Conservation (phyloP, 2,329 filamentous ascomycete species). For the Fusarium verticillioides region DNA sequence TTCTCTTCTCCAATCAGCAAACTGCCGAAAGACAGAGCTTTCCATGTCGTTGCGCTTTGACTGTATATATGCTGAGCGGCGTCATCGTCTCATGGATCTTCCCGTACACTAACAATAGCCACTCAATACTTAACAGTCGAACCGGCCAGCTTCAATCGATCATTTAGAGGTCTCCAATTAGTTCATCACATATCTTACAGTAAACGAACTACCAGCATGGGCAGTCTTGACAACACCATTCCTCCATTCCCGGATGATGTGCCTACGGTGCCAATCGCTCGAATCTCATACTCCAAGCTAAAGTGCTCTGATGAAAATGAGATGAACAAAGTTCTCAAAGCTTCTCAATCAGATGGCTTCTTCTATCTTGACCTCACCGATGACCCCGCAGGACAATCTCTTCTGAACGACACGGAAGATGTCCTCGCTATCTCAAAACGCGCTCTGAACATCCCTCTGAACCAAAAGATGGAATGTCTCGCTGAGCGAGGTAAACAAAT, state of each 20-base stretch:
- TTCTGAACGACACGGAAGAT: not conserved
- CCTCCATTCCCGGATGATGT: not conserved
- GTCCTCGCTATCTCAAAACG: not conserved
- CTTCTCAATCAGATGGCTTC: not conserved
- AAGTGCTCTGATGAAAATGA: not conserved
- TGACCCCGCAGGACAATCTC: accelerated
- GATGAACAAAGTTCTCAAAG: not conserved
- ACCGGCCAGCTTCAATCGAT: not conserved
- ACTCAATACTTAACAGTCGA: not conserved
- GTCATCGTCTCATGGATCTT: not conserved
- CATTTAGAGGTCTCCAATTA: too few relatives aligned
- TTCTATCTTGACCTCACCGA: not conserved
- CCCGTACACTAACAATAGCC: not conserved
- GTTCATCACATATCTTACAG: not conserved
- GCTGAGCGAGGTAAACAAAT: not conserved
- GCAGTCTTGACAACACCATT: not conserved
- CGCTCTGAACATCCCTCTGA: not conserved
- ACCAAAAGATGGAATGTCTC: not conserved
- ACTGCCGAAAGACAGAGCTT: not conserved
- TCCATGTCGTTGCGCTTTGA: not conserved
- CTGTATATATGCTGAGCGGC: accelerated
- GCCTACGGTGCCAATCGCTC: not conserved
- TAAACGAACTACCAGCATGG: accelerated
- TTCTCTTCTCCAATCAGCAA: not conserved
- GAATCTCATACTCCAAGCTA: not conserved